Base-by-base conservation (phyloP, 1,284 basidiomycete genomes). In the Veloboletus limbatus region DNA sequence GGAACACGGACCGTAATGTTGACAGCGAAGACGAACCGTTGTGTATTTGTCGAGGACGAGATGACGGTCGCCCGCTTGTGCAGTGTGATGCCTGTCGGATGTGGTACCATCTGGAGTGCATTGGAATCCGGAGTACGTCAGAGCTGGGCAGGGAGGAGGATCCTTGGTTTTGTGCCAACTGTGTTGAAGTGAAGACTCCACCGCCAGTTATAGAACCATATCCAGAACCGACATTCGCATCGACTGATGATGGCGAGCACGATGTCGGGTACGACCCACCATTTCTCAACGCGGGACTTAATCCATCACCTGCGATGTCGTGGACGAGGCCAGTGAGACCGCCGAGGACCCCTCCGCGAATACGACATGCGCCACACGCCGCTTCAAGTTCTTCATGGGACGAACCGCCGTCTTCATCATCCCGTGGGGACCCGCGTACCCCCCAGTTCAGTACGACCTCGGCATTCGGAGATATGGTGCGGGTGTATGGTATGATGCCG, bases 51-150 rank as follows among this genome's bases (percentile, higher is more conserved):
- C 65, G 70, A 28, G 81, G 80, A 14, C 69, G 65, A 38, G 82
- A 83, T 53, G 81, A 86, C 50, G 84, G 82, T 1, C 71, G 79
- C 21, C 76, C 82, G 45, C 72, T 87, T 31, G 88, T 90, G 25
- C 87, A 88, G 57, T 90, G 87, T 54, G 85, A 88, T 55, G 73
- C 74, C 8, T 90, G 87, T 62, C 71, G 78, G 56, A 80, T 71
- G 18, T 90, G 87, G 88, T 88, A 84, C 58, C 87, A 90, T 63
- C 70, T 88, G 28, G 66, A 78, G 38, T 90, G 87, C 62, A 80
- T 90, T 45, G 85, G 85, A 33, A 81, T 89, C 53, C 67, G 64
- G 45, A 73, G 71, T 55, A 73, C 78, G 35, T 63, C 72, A 9
- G 80, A 87, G 41, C 69, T 89, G n/a, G 87, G 85, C 6, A 74